phyloP scores from a whole-genome alignment of 83 land plant species.

The Picea abies region DNA sequence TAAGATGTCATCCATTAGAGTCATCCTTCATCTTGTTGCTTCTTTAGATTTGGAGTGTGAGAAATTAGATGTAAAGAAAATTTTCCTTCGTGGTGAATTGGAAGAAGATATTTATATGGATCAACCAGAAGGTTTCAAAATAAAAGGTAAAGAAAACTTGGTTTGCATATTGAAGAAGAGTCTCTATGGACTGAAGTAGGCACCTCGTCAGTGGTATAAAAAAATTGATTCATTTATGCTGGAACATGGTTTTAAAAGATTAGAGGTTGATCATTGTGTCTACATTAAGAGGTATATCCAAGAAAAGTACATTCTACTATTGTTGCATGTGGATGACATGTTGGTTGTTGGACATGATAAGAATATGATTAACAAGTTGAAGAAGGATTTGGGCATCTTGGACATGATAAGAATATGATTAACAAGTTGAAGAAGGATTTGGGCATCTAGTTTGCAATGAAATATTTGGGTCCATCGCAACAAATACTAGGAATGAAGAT shows the following conservation, averaged over 20 bases:
- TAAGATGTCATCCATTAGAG: no score
- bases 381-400: constrained; percentile 7
- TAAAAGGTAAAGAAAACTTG: no score
- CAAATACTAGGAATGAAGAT: constrained; percentile 16
- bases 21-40: no score
- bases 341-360: constrained; percentile 8
- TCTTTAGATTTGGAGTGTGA: no score
- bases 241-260: constrained; percentile 6
- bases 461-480: constrained; percentile 17
- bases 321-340: constrained; percentile 27
- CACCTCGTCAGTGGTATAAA: constrained; percentile 29
- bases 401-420: no score
- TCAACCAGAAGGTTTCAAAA: no score
- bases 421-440: no score
- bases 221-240: constrained; percentile 24
- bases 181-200: constrained; percentile 36
- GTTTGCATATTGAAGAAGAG: constrained; percentile 20
- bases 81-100: no score
- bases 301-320: constrained; percentile 5
- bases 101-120: no score
- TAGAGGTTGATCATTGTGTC: constrained; percentile 8
- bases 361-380: constrained; percentile 4
- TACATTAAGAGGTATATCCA: neutral
- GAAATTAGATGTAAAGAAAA: no score
- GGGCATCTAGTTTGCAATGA: neutral